Evolutionary conservation across 2,329 filamentous ascomycete species (phyloP), one percentile per base, ranked within the genome.

Genomic region (Metarhizium anisopliae): DNA sequence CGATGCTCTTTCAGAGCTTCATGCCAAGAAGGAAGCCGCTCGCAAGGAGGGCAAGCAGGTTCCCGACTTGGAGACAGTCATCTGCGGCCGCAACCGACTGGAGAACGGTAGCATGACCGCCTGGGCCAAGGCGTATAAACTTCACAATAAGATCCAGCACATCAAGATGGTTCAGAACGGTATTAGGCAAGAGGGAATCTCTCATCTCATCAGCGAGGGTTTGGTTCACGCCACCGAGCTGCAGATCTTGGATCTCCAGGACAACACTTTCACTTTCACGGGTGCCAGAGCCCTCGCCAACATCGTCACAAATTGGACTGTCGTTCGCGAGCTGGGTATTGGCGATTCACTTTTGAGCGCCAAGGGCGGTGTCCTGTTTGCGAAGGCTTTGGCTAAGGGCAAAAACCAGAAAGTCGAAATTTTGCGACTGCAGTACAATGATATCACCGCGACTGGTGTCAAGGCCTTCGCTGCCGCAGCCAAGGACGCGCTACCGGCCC

Each of bases 161-260:
- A 83, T 99, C 63, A 95, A 93, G 79, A 97, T 99, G 94, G 90
- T 95, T 30, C 94, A 97, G 73, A 97, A 99, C 70, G 94, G 94
- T 53, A 99, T 99, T 63, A 83, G 94, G 47, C 90, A 93, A 68
- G 91, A 97, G 71, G 94, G 94, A 58, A 94, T 97, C 66, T 85
- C 85, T 51, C 81, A 87, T 61, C 77, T 99, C 56, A 76, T 99
- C 60, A 85, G 82, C 58, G 79, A 92, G 54, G 94, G 94, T 59
- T 78, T 99, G 54, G 82, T 79, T 60, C 80, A 89, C 64, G 83
- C 90, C 52, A 78, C 76, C 36, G 75, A 77, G 49, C 79, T 99
- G 55, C 78, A 86, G 68, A 81, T 91, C 14, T 75, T 99, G 54
- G 94, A 99, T 74, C 77, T 99, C 59, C 93, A 99, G 72, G 94